These are phyloP conservation scores for Tetrahymena thermophila DNA, from an alignment of 73 alveolate species.

Conservation along the genomic window DNA sequence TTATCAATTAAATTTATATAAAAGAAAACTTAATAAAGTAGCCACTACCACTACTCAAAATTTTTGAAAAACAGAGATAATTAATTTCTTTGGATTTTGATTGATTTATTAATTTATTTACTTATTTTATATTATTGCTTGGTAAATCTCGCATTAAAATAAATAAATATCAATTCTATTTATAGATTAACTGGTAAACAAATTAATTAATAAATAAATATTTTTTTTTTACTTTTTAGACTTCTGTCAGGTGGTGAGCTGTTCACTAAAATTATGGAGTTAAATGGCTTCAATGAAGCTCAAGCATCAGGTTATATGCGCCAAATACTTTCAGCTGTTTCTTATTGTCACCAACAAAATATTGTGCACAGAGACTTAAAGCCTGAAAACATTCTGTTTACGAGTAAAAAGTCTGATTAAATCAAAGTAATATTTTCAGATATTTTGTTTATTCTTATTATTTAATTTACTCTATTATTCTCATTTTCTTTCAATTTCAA, in stretches of 20 bases:
- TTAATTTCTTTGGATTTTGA: neutral
- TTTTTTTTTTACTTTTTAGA: neutral
- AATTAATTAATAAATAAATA: neutral
- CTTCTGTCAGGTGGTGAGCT: constrained; percentile 85
- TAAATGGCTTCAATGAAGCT: constrained; percentile 63
- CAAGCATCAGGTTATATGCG: constrained; percentile 74
- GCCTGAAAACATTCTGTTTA: constrained; percentile 87
- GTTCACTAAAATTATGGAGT: constrained; percentile 56
- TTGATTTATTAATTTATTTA: no score
- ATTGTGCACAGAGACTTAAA: constrained; percentile 91
- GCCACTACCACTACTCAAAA: no score
- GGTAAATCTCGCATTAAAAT: no score
- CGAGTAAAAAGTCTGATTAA: constrained; percentile 42
- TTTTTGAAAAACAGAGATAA: no score
- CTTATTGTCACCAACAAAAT: constrained; percentile 77
- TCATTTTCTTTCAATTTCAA: no score
- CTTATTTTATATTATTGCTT: neutral
- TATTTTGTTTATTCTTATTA: neutral
- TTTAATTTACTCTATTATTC: no score
- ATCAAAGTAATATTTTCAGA: neutral
- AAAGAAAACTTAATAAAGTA: no score
- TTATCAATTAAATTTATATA: no score
- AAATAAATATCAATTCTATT: neutral
- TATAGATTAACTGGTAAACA: neutral
- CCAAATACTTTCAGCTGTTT: constrained; percentile 70